These are phyloP conservation scores for Epichloe uncinata DNA, from an alignment of 2,329 filamentous ascomycete species.

Conservation along the genomic window DNA sequence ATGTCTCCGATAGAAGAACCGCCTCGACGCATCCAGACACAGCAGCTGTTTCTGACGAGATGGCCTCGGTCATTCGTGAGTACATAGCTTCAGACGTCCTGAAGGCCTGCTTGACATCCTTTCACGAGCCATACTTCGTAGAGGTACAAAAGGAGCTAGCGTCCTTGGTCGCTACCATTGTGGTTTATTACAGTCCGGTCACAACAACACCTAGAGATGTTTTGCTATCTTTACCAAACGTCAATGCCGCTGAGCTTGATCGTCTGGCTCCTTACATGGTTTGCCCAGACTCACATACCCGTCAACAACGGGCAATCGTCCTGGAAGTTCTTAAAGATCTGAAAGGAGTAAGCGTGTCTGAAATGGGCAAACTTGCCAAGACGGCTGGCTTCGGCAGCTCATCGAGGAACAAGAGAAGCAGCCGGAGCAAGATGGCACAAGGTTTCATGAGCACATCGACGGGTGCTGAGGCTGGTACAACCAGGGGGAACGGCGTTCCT, in stretches of 20 bases:
- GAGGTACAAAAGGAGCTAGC: slow-evolving; percentile 91
- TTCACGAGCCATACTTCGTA: slow-evolving; percentile 94
- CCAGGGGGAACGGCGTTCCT: slow-evolving; percentile 14
- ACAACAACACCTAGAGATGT: slow-evolving; percentile 61
- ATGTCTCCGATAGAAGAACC: slow-evolving; percentile 14
- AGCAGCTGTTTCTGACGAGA: slow-evolving; percentile 36
- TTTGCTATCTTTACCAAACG: slow-evolving; percentile 66
- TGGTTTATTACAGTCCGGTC: slow-evolving; percentile 58
- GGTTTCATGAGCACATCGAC: slow-evolving; percentile 47
- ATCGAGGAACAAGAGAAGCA: slow-evolving; percentile 14
- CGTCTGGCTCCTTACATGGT: slow-evolving; percentile 47
- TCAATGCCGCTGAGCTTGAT: slow-evolving; percentile 55
- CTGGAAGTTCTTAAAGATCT: slow-evolving; percentile 76
- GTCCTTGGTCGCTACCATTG: slow-evolving; percentile 71
- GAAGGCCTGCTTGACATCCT: slow-evolving; percentile 75
- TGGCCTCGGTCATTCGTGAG: slow-evolving; percentile 61
- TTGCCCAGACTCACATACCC: slow-evolving; percentile 43
- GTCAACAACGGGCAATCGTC: slow-evolving; percentile 68
- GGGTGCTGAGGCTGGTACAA: slow-evolving; percentile 16
- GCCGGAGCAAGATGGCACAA: slow-evolving; percentile 43
- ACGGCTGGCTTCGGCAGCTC: slow-evolving; percentile 24
- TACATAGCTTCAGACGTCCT: slow-evolving; percentile 84
- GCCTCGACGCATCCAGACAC: slow-evolving; percentile 18
- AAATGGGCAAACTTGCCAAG: slow-evolving; percentile 72
- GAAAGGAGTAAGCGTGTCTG: slow-evolving; percentile 81